Conservation (phyloP, 1,139 yeast genomes). For the Taiozyma onychis region DNA sequence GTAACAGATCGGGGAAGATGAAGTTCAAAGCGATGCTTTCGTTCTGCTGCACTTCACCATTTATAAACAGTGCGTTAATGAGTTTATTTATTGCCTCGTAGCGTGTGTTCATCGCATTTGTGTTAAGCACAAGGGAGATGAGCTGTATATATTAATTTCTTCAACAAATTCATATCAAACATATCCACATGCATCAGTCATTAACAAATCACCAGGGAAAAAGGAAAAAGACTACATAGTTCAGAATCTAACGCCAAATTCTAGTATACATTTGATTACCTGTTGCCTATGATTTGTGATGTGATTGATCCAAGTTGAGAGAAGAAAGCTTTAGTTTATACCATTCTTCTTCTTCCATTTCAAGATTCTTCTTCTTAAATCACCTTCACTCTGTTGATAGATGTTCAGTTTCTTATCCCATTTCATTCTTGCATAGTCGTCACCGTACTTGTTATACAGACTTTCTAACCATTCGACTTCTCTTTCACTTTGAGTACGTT, state of each 20-base stretch:
- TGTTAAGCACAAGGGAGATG: no score
- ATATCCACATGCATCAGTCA: no score
- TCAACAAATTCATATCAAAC: no score
- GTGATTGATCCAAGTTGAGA: neutral
- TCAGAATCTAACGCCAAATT: neutral
- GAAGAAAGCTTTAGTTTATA: conserved; percentile 11
- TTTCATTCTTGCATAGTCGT: conserved; percentile 82
- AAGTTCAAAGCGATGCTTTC: conserved; percentile 2
- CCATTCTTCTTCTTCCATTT: conserved; percentile 57
- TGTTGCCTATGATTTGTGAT: no score
- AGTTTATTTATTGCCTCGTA: no score
- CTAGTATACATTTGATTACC: neutral
- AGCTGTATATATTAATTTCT: no score
- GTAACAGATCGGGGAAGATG: conserved; percentile 2
- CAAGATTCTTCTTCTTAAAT: conserved; percentile 58
- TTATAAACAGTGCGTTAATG: neutral
- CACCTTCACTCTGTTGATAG: conserved; percentile 82
- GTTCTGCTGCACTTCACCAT: neutral
- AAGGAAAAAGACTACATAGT: no score
- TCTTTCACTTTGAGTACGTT: conserved; percentile 59
- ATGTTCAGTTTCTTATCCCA: conserved; percentile 86
- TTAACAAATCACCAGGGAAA: no score
- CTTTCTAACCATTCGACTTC: conserved; percentile 69
- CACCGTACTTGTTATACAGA: conserved; percentile 76
- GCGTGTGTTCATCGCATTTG: no score